phyloP scores from a whole-genome alignment of 2,329 filamentous ascomycete species.

The Juglanconis sp. region DNA sequence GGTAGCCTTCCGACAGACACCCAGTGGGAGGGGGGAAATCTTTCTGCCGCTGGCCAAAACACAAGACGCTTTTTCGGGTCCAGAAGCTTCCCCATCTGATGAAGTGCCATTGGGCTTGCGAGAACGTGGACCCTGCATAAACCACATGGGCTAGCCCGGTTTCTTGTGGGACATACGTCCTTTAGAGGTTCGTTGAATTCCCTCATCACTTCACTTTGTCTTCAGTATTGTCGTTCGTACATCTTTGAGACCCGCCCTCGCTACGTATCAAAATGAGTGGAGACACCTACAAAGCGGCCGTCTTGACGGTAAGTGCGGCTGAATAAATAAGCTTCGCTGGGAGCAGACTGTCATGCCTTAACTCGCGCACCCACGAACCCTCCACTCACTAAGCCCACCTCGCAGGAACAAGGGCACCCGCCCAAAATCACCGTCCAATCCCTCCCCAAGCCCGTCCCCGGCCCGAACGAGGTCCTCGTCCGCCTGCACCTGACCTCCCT shows the following conservation, averaged over 20 bases:
- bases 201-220: neutral
- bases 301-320: conserved; percentile 10
- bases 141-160: no score
- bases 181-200: no score
- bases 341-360: no score
- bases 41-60: no score
- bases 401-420: conserved; percentile 3
- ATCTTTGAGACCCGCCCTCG: neutral
- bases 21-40: no score
- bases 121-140: no score
- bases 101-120: no score
- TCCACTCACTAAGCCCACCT: neutral
- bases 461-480: conserved; percentile 33
- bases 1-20: no score
- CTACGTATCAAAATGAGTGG: conserved; percentile 4
- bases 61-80: no score
- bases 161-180: no score
- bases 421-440: conserved; percentile 21
- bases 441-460: conserved; percentile 25
- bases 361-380: neutral
- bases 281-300: conserved; percentile 17
- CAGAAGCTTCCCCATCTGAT: no score
- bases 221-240: no score
- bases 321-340: neutral
- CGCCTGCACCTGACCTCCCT: conserved; percentile 33